Evolutionary conservation across 371 early-diverging fungal species (phyloP), one percentile per base, ranked within the genome.

Genomic region (Mucor saturninus): DNA sequence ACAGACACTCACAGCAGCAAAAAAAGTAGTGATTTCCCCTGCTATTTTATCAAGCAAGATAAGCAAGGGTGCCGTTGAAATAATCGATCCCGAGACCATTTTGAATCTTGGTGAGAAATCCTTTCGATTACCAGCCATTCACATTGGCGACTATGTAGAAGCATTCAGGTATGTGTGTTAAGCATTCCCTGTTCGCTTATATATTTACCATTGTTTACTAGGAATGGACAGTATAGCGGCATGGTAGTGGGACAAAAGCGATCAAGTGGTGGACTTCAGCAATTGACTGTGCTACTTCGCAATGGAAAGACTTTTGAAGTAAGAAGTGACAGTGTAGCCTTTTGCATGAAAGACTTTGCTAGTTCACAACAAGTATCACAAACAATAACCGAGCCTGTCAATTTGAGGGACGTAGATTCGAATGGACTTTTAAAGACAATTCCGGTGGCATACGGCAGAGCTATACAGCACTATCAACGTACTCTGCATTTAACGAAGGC

Each of bases 91-190:
- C 30, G 28, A 51, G 1, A 28, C 31, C 15, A 50, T 50, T 11
- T 15, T 50, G 7, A 50, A 30, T 4, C 30, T 28, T 11, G 30
- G 13, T 13, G 50, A 50, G 0, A 21, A 4, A 30, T 5, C 50
- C 8, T 50, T 56, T 14, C 37, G 52, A 9, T 31, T 57, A 10
- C 61, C 64, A 0, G 8, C 40, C 7, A 67, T 76, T 10, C 6
- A 63, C 0, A n/a, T 84, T 4, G 87, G 87, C 5, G 87, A 86
- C 52, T 86, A 78, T 73, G 84, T 84, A 5, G 85, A 84, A 59
- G 72, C 75, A 26, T 80, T 81, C 54, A 79, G 69, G 85, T 84
- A 80, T 54, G 55, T 26, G 3, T n/a, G 40, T 0, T 2, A 21
- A 40, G 4, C 8, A 14, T 59, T 26, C 39, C 13, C 6, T 4